Base-by-base conservation (phyloP, 768 basidiomycete genomes). In the Mycena polygramma region DNA sequence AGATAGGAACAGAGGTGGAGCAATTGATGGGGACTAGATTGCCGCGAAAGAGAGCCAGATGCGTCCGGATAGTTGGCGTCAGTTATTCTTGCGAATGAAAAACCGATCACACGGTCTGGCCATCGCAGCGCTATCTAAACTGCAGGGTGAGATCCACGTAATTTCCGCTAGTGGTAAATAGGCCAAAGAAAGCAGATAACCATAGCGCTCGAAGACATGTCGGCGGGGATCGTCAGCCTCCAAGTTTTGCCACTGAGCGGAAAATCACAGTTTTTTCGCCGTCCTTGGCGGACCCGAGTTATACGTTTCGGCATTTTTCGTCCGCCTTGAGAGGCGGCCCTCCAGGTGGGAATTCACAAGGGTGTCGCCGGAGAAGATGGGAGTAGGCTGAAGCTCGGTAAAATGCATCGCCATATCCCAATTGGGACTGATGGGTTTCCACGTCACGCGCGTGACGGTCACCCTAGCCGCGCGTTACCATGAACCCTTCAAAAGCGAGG, bases 381-480 rank as follows among this genome's bases (percentile, higher is more conserved):
- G 46, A 9, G 22, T 48, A 68, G 72, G 72, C 43, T 69, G 67
- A 69, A 69, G 71, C 61, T 73, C 72, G 72, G 72, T 59, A 46
- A 52, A 73, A 69, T 73, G 61, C 49, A 70, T 66, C 71, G 57
- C 58, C 15, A 17, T 10, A 54, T 59, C 52, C 17, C 14, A 15
- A 66, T 62, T 53, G 2, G 52, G 64, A 69, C 30, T 45, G 43
- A 45, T 54, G 24, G 24, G 11, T 57, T 49, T 46, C 54, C 15
- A 19, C 24, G 53, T 57, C 59, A 73, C 57, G 11, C 5, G 3
- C 11, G 37, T 52, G 57, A 59, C 57, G 19, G 54, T 63, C 24
- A 58, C 60, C 2, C 7, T 39, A 57, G 59, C 19, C 69, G 58
- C 69, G 49, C 45, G 64, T 60, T 30, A 9, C 49, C 36, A 48